These are phyloP conservation scores for Collybiopsis confluens DNA, from an alignment of 768 basidiomycete genomes.

Conservation along the genomic window DNA sequence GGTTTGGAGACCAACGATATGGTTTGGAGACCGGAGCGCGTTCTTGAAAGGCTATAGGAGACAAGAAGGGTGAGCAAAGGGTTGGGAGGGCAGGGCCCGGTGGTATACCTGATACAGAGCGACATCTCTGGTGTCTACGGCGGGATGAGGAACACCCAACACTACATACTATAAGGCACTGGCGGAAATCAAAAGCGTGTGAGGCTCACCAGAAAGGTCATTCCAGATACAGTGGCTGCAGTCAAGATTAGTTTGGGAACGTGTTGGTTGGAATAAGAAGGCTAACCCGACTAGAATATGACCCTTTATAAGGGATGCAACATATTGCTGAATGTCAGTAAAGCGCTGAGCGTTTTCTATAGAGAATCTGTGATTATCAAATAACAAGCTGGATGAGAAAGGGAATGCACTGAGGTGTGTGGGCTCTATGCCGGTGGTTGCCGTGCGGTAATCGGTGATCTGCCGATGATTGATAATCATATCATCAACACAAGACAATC, in stretches of 20 bases:
- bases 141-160: constrained; percentile 76
- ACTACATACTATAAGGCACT: too few relatives aligned
- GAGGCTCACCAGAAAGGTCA: constrained; percentile 64
- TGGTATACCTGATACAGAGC: constrained; percentile 69
- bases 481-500: constrained; percentile 22
- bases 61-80: constrained; percentile 6
- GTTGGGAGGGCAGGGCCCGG: too few relatives aligned
- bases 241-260: too few relatives aligned
- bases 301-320: constrained; percentile 62
- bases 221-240: constrained; percentile 80
- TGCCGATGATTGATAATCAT: too few relatives aligned
- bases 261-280: too few relatives aligned
- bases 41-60: constrained; percentile 63
- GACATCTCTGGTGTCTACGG: constrained; percentile 75
- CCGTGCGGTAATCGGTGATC: constrained; percentile 72
- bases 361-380: neutral
- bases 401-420: constrained; percentile 34
- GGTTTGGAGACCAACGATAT: constrained; percentile 71
- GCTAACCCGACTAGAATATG: constrained; percentile 73
- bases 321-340: constrained; percentile 57
- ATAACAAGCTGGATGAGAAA: neutral
- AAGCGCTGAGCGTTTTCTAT: constrained; percentile 54
- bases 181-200: constrained; percentile 9
- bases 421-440: constrained; percentile 51
- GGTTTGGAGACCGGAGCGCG: constrained; percentile 60